phyloP scores from a whole-genome alignment of 352 stramenopile genomes.

The Phytophthora idaei region DNA sequence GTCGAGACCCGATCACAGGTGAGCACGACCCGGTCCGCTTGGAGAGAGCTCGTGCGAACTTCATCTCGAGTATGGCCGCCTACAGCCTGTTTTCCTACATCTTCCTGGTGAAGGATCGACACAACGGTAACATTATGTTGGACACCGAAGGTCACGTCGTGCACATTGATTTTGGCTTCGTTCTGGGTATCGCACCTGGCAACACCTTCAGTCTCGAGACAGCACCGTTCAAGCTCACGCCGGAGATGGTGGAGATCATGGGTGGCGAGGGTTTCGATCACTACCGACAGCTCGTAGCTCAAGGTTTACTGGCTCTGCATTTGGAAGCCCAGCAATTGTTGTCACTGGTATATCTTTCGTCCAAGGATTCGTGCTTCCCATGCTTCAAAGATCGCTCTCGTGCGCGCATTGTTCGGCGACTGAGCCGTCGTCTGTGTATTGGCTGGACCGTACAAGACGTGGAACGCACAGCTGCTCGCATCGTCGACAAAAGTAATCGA shows the following conservation, averaged over 20 bases:
- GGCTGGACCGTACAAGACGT: constrained; percentile 60
- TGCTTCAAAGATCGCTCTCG: constrained; percentile 84
- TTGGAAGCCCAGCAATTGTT: constrained; percentile 93
- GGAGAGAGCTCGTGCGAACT: constrained; percentile 91
- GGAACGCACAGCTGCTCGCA: constrained; percentile 53
- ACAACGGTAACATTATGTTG: constrained; percentile 99
- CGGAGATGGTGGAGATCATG: constrained; percentile 97
- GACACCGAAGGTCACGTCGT: constrained; percentile 95
- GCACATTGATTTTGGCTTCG: constrained; percentile 99
- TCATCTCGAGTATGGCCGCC: constrained; percentile 93
- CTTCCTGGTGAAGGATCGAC: constrained; percentile 96
- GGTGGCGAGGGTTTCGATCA: constrained; percentile 84
- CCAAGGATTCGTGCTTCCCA: constrained; percentile 92
- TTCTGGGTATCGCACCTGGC: constrained; percentile 96
- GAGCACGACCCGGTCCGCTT: constrained; percentile 48
- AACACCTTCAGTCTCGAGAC: constrained; percentile 97
- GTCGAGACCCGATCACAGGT: constrained; percentile 46
- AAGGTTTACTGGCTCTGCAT: constrained; percentile 94
- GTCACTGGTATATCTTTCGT: constrained; percentile 90
- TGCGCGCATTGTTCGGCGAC: constrained; percentile 47
- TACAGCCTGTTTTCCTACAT: constrained; percentile 98
- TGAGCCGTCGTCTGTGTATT: constrained; percentile 66
- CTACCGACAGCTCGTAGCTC: constrained; percentile 93
- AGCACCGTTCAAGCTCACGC: constrained; percentile 98
- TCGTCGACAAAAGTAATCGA: constrained; percentile 80